These are phyloP conservation scores for Stagonosporopsis rhizophila DNA, from an alignment of 2,329 filamentous ascomycete species.

Conservation along the genomic window DNA sequence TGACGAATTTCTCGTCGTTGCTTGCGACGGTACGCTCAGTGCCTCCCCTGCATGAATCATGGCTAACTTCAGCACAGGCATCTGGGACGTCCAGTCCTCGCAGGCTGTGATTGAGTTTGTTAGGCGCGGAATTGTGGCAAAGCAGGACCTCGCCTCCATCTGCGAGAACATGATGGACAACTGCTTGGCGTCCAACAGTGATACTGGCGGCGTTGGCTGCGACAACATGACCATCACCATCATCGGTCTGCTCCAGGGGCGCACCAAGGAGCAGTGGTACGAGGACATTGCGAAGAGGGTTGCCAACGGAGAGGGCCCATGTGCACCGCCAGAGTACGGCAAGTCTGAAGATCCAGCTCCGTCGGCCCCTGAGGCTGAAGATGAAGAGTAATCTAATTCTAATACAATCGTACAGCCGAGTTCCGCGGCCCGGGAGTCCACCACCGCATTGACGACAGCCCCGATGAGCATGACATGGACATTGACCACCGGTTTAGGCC, in stretches of 20 bases:
- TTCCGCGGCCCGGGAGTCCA: conserved; percentile 60
- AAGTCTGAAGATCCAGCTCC: conserved; percentile 64
- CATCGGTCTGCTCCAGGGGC: conserved; percentile 86
- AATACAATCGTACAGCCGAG: conserved; percentile 54
- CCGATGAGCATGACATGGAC: conserved; percentile 74
- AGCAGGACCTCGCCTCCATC: conserved; percentile 92
- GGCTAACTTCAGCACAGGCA: conserved; percentile 68
- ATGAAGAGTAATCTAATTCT: conserved; percentile 46
- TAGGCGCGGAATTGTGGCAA: conserved; percentile 91
- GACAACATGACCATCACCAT: conserved; percentile 99
- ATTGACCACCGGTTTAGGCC: conserved; percentile 72
- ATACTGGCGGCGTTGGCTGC: conserved; percentile 96
- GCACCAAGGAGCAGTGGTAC: conserved; percentile 98
- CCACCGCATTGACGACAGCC: conserved; percentile 58
- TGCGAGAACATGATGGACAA: conserved; percentile 99
- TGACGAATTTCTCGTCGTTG: conserved; percentile 77
- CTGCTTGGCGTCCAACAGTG: conserved; percentile 95
- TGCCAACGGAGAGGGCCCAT: conserved; percentile 95
- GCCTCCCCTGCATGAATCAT: neutral
- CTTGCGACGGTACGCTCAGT: conserved; percentile 50
- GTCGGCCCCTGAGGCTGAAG: conserved; percentile 43
- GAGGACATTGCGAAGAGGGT: conserved; percentile 93
- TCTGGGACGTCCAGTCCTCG: conserved; percentile 99
- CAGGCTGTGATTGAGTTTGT: conserved; percentile 98
- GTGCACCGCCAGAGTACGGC: conserved; percentile 99